Conservation (phyloP, 192 early-diverging fungal genomes). For the Coemansia sp. region DNA sequence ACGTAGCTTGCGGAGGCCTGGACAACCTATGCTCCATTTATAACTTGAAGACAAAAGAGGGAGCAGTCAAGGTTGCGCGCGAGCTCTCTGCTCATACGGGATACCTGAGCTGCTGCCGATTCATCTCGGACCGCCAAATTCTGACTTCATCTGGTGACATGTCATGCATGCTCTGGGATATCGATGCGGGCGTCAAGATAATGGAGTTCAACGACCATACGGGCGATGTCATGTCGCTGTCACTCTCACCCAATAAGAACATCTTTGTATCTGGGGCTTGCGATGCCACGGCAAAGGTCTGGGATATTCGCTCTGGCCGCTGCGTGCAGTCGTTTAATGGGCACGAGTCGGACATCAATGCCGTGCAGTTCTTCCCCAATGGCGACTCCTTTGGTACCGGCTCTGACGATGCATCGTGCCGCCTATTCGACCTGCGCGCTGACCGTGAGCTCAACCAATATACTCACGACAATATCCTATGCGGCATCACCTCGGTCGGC, state of each 20-base stretch:
- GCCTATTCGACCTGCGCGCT: constrained; percentile 95
- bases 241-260: constrained; percentile 88
- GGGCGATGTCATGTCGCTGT: constrained; percentile 98
- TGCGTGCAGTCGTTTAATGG: constrained; percentile 98
- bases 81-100: constrained; percentile 97
- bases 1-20: constrained; percentile 98
- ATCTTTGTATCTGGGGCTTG: constrained; percentile 98
- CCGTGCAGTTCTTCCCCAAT: constrained; percentile 99
- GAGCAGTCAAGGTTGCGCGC: constrained; percentile 88
- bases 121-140: constrained; percentile 94
- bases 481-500: constrained; percentile 96
- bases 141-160: constrained; percentile 96
- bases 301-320: constrained; percentile 95
- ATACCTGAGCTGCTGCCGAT: constrained; percentile 97
- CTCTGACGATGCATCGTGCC: constrained; percentile 97
- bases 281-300: constrained; percentile 97
- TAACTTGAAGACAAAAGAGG: constrained; percentile 94
- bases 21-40: constrained; percentile 99
- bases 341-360: constrained; percentile 98
- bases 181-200: constrained; percentile 97
- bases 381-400: constrained; percentile 98
- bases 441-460: constrained; percentile 98
- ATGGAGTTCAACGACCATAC: constrained; percentile 98
- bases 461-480: constrained; percentile 97
- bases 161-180: constrained; percentile 99